Evolutionary conservation across 306 rosid species (phyloP), one percentile per base, ranked within the genome.

Genomic region (Styphnolobium japonicum): DNA sequence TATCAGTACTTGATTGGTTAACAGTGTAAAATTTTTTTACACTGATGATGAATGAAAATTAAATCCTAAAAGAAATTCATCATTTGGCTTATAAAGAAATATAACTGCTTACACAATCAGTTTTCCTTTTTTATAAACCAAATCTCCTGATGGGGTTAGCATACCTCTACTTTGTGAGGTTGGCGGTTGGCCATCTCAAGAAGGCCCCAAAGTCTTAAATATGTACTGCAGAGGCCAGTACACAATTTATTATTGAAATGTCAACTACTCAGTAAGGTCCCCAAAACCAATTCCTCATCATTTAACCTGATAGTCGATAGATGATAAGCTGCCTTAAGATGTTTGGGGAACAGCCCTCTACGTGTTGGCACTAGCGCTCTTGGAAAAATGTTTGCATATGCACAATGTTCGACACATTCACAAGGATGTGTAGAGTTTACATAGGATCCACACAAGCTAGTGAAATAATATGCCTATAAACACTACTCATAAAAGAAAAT

Each of bases 131-230:
- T 45, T 12, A 5, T 9, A 16, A 49, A 3, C 7, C 0, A 49
- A 49, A 49, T 16, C 10, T 49, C 10, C 9, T 5, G 3, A 9
- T 49, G 7, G 45, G 71, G 48, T 43, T 68, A 31, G 61, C 36
- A 10, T 37, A 57, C 42, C 67, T 57, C 67, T 57, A 31, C 14
- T 16, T 43, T 11, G 18, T 15, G 56, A 22, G 66, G 71, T 60
- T 61, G 64, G 39, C 0, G 0, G 65, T 49, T 48, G 79, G 57
- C 6, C 6, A 12, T 62, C 12, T 37, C 37, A 72, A 80, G 40
- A 73, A 73, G 71, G 80, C 36, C 72, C 63, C 75, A 80, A 14
- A 18, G 49, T 2, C 48, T 23, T 80, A 61, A 71, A 70, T 79
- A 22, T 49, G 27, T 4, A 45, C 8, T 15, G 14, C 22, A 15